Percentiles rank a stretch among this genome's conserved stretches.
Conservation (phyloP, 306 rosid genomes). For the Gynostemma pentaphyllum region DNA sequence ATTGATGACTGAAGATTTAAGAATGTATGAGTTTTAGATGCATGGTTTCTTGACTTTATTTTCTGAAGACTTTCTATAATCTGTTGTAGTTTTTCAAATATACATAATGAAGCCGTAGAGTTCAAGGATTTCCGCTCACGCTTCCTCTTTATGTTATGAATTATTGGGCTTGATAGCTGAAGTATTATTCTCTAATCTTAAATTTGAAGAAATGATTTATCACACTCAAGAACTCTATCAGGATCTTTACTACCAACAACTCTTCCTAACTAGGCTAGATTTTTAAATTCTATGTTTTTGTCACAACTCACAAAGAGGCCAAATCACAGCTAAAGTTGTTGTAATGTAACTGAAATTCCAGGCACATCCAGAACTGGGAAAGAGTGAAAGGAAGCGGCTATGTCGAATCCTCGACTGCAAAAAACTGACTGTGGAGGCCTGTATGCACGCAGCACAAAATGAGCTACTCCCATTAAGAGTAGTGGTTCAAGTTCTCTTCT, state of each 20-base stretch:
- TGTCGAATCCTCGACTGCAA: constrained; percentile 89
- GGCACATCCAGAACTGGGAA: constrained; percentile 91
- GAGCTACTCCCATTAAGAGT: constrained; percentile 89
- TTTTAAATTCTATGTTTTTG: not conserved
- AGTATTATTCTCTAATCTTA: not conserved
- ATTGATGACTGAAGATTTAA: not conserved
- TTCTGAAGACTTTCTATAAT: not conserved
- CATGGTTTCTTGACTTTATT: not conserved
- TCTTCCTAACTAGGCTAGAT: not conserved
- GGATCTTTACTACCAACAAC: not conserved
- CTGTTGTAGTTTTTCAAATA: not conserved
- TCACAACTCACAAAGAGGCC: not conserved
- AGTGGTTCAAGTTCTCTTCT: constrained; percentile 96
- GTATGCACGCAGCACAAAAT: constrained; percentile 99
- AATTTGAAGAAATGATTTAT: not conserved
- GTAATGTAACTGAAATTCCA: constrained; percentile 19
- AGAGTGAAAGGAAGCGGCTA: constrained; percentile 86
- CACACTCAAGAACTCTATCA: not conserved
- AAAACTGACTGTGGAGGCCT: constrained; percentile 86
- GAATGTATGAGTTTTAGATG: not conserved
- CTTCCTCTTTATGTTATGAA: not conserved
- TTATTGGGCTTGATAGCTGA: not conserved
- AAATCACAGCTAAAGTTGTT: not conserved
- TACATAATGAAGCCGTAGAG: not conserved
- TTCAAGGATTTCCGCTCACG: not conserved